Conservation (phyloP, 225 moss, liverwort and hornwort species). For the Pseudoscleropodium purum region DNA sequence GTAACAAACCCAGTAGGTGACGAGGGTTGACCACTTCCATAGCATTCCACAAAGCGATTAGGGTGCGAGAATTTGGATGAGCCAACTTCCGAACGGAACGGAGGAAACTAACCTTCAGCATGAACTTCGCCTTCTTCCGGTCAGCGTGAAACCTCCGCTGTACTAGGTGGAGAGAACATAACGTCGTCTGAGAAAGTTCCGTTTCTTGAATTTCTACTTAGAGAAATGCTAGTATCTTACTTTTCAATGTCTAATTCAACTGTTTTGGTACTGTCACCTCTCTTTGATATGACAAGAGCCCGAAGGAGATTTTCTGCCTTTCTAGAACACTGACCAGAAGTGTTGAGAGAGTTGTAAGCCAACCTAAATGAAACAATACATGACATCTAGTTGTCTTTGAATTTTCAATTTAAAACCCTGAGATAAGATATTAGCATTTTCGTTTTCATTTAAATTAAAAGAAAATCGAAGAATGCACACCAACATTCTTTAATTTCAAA, state of each 20-base stretch:
- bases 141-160: not conserved
- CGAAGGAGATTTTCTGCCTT: not conserved
- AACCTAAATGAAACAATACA: not conserved
- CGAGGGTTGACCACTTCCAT: not conserved
- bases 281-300: not conserved
- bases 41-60: not conserved
- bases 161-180: not conserved
- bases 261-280: not conserved
- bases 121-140: not conserved
- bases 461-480: not conserved
- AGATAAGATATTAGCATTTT: not conserved
- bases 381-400: not conserved
- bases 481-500: not conserved
- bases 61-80: not conserved
- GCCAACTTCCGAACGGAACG: not conserved
- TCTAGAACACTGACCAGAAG: not conserved
- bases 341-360: not conserved
- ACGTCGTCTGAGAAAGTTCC: not conserved
- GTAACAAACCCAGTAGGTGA: not conserved
- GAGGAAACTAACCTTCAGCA: not conserved
- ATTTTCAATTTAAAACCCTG: not conserved
- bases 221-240: not conserved
- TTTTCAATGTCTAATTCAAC: not conserved
- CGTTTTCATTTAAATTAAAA: not conserved
- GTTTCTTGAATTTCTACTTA: not conserved